phyloP scores from a whole-genome alignment of 2,329 filamentous ascomycete genomes.

The Scolecobasidium constrictum region DNA sequence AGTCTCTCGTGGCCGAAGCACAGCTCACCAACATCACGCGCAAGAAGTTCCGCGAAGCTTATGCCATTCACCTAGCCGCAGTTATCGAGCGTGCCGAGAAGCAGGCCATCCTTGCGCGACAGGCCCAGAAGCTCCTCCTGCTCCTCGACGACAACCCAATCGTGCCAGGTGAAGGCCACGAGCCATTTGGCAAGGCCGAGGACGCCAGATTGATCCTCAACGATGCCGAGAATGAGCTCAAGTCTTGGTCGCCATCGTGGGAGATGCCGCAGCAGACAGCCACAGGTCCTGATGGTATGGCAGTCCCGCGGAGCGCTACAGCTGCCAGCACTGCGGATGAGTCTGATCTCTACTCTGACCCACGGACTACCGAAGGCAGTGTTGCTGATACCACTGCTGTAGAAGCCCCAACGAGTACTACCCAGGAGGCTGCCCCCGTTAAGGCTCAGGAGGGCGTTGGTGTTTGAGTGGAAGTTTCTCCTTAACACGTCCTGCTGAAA shows the following conservation, averaged over 20 bases:
- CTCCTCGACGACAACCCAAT: constrained; percentile 84
- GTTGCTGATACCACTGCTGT: neutral
- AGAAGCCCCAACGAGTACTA: too few species aligned
- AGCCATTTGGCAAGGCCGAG: constrained; percentile 53
- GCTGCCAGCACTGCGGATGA: neutral
- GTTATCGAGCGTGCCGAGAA: constrained; percentile 96
- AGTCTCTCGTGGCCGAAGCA: constrained; percentile 91
- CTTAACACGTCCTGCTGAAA: too few species aligned
- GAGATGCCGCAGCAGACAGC: neutral
- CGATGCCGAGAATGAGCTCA: constrained; percentile 79
- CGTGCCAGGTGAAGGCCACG: constrained; percentile 69
- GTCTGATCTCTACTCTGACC: too few species aligned
- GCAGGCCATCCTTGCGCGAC: constrained; percentile 85
- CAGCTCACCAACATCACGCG: constrained; percentile 93
- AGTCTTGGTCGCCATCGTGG: constrained; percentile 5
- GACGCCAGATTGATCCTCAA: constrained; percentile 79
- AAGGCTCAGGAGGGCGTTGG: too few species aligned
- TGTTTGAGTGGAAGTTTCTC: too few species aligned
- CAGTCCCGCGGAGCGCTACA: neutral
- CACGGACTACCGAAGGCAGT: neutral
- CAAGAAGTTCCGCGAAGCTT: constrained; percentile 92
- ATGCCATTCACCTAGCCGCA: constrained; percentile 75
- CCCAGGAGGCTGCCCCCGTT: too few species aligned
- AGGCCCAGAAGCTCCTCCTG: constrained; percentile 74
- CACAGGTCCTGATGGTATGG: neutral